Percentiles rank a stretch among this genome's conserved stretches.
Evolutionary conservation across 2,329 filamentous ascomycete species (phyloP).

Genomic region (Herpotrichia juniperi): DNA sequence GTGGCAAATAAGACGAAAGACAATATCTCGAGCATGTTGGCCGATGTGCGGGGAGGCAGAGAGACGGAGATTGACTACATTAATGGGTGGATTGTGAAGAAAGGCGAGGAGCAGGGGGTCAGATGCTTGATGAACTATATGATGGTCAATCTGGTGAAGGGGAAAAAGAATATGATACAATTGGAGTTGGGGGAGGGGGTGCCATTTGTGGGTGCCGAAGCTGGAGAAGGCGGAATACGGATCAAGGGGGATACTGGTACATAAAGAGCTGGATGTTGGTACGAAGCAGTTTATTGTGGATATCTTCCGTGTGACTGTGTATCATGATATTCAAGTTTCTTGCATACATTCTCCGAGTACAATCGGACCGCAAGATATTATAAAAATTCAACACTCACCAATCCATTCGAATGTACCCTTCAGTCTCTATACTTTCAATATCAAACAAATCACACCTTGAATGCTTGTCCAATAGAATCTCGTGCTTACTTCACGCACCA

Average conservation of each 20-base stretch:
- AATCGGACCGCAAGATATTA: too few species aligned
- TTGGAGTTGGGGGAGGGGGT: constrained; percentile 49
- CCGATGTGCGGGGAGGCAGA: constrained; percentile 64
- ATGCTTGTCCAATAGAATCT: not conserved
- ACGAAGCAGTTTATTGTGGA: not conserved
- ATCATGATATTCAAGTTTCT: not conserved
- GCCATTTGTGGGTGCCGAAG: constrained; percentile 34
- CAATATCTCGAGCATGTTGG: constrained; percentile 71
- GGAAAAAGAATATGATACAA: constrained; percentile 61
- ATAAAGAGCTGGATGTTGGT: not conserved
- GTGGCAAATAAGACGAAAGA: constrained; percentile 61
- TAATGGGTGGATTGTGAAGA: constrained; percentile 83
- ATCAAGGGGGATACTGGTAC: not conserved
- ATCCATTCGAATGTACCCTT: too few species aligned
- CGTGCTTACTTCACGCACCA: not conserved
- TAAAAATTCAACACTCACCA: too few species aligned
- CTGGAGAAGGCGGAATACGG: constrained; percentile 3
- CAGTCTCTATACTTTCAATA: not conserved
- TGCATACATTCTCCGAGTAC: too few species aligned
- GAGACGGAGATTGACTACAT: constrained; percentile 81
- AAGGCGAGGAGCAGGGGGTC: constrained; percentile 76
- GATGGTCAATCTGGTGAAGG: constrained; percentile 74
- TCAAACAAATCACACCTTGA: not conserved
- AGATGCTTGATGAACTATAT: constrained; percentile 74
- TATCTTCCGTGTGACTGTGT: not conserved